Base-by-base conservation (phyloP, 306 rosid genomes). In the Cicer pinnatifidum region DNA sequence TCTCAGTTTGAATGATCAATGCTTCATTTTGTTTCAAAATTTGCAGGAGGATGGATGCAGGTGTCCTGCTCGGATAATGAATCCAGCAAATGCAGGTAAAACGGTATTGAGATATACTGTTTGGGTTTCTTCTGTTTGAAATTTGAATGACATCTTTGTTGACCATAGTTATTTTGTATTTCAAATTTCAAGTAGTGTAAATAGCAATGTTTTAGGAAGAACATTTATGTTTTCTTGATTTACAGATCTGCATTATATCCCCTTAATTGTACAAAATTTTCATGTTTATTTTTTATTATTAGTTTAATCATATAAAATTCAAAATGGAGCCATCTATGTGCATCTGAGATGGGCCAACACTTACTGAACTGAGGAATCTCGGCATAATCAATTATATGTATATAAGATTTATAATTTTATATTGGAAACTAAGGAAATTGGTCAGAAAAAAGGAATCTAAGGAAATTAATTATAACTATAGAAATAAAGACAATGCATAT, bases 61-160 rank as follows among this genome's bases (percentile, higher is more conserved):
- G 51, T 54, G 11, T 37, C 73, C 78, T 88, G 92, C 84, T 69
- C 82, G 72, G 58, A 59, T 93, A 69, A 20, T 85, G 40, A 83
- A 84, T 75, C 91, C 84, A 11, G 60, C 37, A 61, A 78, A 81
- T 75, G 75, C 78, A 82, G 92, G 93, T 93, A 75, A 45, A 61
- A 65, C 20, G 17, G 1, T 9, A 45, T 66, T 48, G 6, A 15
- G 11, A 35, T 51, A 17, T 71, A 20, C 20, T 69, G 19, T 64
- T 41, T 66, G 37, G 13, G 28, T 43, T 23, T 73, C 53, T 72
- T 72, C 46, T 46, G 50, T 71, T 71, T 66, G 54, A 16, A 41
- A 43, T 71, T 71, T 66, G 54, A 16, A 41, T 52, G 15, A 35
- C 11, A 23, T 72, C 46, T 57, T 47, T 71, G 58, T 75, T 56